Evolutionary conservation across 208 protist genomes (phyloP), one percentile per base, ranked within the genome.

Genomic region (Endotrypanum monterogeii): DNA sequence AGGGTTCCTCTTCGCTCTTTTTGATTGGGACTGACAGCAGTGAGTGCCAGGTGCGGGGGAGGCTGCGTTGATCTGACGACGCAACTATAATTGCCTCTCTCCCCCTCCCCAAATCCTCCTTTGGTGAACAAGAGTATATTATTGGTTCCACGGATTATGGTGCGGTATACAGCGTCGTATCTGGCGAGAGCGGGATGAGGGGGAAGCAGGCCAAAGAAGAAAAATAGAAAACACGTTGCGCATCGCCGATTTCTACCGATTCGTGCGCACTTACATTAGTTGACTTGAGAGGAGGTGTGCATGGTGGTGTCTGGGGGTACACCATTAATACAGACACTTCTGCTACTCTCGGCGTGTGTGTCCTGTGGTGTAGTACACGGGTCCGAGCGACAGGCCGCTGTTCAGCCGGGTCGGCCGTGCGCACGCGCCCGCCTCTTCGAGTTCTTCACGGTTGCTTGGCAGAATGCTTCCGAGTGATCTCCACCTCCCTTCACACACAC

Each of bases 1-100:
- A 62, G 75, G 20, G 25, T 80, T n/a, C 76, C 76, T n/a, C 58
- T 75, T 30, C 28, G 61, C 4, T 23, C 25, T 35, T 20, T 52
- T n/a, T 20, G n/a, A n/a, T n/a, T n/a, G n/a, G n/a, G n/a, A n/a
- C n/a, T n/a, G n/a, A n/a, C n/a, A n/a, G n/a, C n/a, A n/a, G n/a
- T n/a, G n/a, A n/a, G n/a, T 71, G 77, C 30, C 44, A n/a, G 5
- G 58, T 2, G 69, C 52, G 8, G 37, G 58, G 32, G 73, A 57
- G 56, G 61, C 1, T 23, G 68, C 1, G 12, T 41, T 55, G 9
- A 16, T 23, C 8, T 28, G 8, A 46, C 58, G 20, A 44, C 78
- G 12, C 28, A 51, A 9, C 54, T 89, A 4, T 84, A 84, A 52
- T 86, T 83, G n/a, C n/a, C n/a, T n/a, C n/a, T n/a, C n/a, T n/a